Conservation (phyloP, 2,329 filamentous ascomycete genomes). For the Mycosphaerella sp. region DNA sequence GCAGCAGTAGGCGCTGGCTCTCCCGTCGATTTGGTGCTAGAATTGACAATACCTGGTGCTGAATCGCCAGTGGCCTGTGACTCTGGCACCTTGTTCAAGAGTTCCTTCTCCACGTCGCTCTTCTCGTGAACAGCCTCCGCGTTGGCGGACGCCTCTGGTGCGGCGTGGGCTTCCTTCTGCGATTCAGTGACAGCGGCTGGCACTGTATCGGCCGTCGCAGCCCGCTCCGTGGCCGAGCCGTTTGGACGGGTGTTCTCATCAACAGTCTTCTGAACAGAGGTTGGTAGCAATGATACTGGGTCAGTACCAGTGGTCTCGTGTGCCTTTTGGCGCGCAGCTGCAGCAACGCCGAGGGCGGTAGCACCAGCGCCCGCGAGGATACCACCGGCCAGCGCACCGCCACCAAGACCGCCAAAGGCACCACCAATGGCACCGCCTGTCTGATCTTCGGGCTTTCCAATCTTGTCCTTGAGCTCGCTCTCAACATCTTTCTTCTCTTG, state of each 20-base stretch:
- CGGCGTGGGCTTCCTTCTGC: constrained; percentile 35
- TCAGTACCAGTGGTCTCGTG: constrained; percentile 42
- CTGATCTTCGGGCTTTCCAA: constrained; percentile 39
- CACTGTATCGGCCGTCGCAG: constrained; percentile 17
- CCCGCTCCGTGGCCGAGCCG: constrained; percentile 3
- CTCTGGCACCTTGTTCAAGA: constrained; percentile 54
- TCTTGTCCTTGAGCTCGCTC: constrained; percentile 61
- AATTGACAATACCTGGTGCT: constrained; percentile 37
- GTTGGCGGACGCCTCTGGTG: constrained; percentile 66
- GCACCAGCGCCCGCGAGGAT: constrained; percentile 32
- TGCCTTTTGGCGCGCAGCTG: constrained; percentile 36
- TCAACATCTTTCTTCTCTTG: constrained; percentile 65
- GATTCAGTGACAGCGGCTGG: constrained; percentile 28
- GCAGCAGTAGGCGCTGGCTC: constrained; percentile 6
- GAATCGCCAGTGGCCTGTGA: constrained; percentile 40
- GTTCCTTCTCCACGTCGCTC: constrained; percentile 64
- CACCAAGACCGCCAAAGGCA: constrained; percentile 33
- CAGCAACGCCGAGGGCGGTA: constrained; percentile 39
- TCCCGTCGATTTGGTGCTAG: constrained; percentile 26
- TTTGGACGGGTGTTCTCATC: constrained; percentile 20
- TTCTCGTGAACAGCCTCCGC: constrained; percentile 66
- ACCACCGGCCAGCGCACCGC: constrained; percentile 13
- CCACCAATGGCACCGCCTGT: constrained; percentile 30
- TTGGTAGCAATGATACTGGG: constrained; percentile 38
- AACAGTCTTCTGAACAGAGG: constrained; percentile 44